These are phyloP conservation scores for Xylariaceae sp. DNA, from an alignment of 2,329 filamentous ascomycete species.

Conservation along the genomic window DNA sequence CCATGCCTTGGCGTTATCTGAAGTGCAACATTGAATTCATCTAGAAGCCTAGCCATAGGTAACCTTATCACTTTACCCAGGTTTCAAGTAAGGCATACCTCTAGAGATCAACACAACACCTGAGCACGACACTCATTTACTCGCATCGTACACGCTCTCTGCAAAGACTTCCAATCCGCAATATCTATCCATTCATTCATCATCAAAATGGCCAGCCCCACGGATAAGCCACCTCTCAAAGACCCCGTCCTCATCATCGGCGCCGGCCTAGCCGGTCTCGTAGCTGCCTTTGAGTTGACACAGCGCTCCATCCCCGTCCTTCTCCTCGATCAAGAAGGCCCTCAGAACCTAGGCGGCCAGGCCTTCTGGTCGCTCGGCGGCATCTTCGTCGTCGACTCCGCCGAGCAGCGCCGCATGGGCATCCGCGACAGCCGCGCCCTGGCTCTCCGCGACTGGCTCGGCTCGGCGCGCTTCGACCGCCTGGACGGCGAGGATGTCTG, in stretches of 20 bases:
- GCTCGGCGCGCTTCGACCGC: constrained; percentile 55
- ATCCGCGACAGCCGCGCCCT: constrained; percentile 54
- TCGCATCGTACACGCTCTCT: too few relatives aligned
- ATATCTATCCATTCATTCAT: too few relatives aligned
- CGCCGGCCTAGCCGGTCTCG: constrained; percentile 54
- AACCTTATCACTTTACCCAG: too few relatives aligned
- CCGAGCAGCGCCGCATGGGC: constrained; percentile 52
- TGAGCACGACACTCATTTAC: too few relatives aligned
- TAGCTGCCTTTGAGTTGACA: constrained; percentile 54
- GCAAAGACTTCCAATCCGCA: too few relatives aligned
- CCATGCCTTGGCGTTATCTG: too few relatives aligned
- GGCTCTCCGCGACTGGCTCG: constrained; percentile 56
- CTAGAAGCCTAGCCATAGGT: too few relatives aligned
- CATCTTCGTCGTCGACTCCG: constrained; percentile 55
- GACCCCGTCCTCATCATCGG: constrained; percentile 52
- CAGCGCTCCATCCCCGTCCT: constrained; percentile 45
- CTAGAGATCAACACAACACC: too few relatives aligned
- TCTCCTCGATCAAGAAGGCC: constrained; percentile 56
- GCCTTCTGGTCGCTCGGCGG: constrained; percentile 63
- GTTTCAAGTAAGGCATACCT: too few relatives aligned
- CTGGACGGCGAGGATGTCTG: constrained; percentile 58
- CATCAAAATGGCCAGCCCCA: too few relatives aligned
- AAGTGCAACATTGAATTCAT: too few relatives aligned
- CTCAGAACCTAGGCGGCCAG: constrained; percentile 53
- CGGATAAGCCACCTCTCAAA: neutral